Percentiles rank a stretch among this genome's conserved stretches.
These are phyloP conservation scores for Chiua sp. DNA, from an alignment of 1,284 basidiomycete species.

Conservation along the genomic window DNA sequence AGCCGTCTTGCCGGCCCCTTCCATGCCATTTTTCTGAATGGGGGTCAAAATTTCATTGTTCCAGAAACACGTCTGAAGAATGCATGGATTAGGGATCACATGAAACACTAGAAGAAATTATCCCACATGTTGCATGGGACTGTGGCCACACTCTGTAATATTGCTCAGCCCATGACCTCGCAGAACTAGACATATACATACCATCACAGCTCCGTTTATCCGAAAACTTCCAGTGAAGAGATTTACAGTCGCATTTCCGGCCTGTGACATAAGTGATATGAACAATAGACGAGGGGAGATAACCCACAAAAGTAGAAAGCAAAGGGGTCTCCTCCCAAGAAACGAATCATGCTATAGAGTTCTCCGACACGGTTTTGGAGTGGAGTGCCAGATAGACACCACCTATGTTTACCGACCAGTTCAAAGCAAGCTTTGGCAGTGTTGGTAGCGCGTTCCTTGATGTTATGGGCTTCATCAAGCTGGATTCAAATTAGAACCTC, in stretches of 20 bases:
- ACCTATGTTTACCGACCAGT: slow-evolving; percentile 80
- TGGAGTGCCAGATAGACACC: slow-evolving; percentile 99
- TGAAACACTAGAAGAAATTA: slow-evolving; percentile 4
- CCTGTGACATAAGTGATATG: slow-evolving; percentile 46
- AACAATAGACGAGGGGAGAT: slow-evolving; percentile 5
- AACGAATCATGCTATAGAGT: slow-evolving; percentile 94
- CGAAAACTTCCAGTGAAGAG: slow-evolving; percentile 89
- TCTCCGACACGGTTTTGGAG: slow-evolving; percentile 97
- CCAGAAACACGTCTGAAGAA: slow-evolving; percentile 79
- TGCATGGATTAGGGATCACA: neutral
- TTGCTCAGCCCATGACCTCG: neutral
- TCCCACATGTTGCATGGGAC: slow-evolving; percentile 91
- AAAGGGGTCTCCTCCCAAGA: slow-evolving; percentile 91
- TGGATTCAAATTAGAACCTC: slow-evolving; percentile 34
- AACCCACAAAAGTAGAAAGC: slow-evolving; percentile 90
- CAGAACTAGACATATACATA: slow-evolving; percentile 36
- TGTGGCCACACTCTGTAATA: slow-evolving; percentile 82
- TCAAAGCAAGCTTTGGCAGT: slow-evolving; percentile 97
- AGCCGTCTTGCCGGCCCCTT: slow-evolving; percentile 75
- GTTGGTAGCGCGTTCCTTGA: slow-evolving; percentile 94
- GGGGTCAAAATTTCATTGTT: slow-evolving; percentile 95
- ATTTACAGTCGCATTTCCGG: slow-evolving; percentile 86
- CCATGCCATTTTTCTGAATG: slow-evolving; percentile 85
- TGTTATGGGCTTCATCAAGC: slow-evolving; percentile 99
- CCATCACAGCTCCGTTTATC: slow-evolving; percentile 88